Conservation (phyloP, 2,329 filamentous ascomycete genomes). For the Beauveria bassiana region DNA sequence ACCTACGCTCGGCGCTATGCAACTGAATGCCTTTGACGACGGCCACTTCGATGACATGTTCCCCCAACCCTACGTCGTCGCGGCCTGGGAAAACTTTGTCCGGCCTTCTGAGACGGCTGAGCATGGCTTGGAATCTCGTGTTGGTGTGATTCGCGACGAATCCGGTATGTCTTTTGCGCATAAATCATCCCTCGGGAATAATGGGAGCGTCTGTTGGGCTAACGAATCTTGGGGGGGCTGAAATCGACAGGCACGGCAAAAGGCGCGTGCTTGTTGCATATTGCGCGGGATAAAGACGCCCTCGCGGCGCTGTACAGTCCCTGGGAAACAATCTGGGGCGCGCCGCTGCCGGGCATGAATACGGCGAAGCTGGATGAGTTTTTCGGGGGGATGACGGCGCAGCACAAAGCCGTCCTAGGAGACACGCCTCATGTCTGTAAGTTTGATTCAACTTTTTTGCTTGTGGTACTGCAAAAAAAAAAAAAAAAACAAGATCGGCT, state of each 20-base stretch:
- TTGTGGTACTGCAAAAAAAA: too few species aligned
- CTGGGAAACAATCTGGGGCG: constrained; percentile 3
- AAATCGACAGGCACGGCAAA: not conserved
- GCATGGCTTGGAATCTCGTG: not conserved
- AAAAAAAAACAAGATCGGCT: too few species aligned
- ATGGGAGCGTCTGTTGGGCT: too few species aligned
- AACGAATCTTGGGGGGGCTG: too few species aligned
- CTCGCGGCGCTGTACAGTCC: constrained; percentile 5
- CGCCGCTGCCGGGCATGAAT: constrained; percentile 9
- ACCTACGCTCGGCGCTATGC: not conserved
- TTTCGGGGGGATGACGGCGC: constrained; percentile 14
- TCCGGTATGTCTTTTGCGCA: not conserved
- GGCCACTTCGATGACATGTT: not conserved
- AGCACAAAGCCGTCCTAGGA: constrained; percentile 14
- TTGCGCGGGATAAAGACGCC: constrained; percentile 13
- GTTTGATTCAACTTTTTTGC: not conserved
- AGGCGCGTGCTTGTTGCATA: not conserved
- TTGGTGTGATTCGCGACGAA: constrained; percentile 1
- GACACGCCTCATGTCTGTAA: constrained; percentile 14
- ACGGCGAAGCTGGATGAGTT: constrained; percentile 13
- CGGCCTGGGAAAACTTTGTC: not conserved
- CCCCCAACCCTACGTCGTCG: not conserved
- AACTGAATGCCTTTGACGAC: not conserved
- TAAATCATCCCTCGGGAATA: too few species aligned
- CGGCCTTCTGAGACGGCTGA: too few species aligned